Percentiles rank a stretch among this genome's conserved stretches.
Conservation (phyloP, 805 yeast species). For the Vanderwaltozyma polyspora region DNA sequence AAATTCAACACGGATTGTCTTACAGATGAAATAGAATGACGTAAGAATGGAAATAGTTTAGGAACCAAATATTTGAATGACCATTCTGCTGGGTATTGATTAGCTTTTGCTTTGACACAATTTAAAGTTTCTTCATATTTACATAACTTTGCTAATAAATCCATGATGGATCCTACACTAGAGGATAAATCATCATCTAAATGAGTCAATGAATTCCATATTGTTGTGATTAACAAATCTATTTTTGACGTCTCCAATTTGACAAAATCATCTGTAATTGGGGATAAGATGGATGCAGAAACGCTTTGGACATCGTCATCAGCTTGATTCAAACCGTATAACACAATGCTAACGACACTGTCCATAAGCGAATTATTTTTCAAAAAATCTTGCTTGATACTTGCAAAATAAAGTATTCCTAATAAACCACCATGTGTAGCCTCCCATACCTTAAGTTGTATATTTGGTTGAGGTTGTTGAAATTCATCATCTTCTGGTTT, state of each 20-base stretch:
- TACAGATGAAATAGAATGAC: slow-evolving; percentile 89
- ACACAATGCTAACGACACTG: slow-evolving; percentile 69
- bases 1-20: slow-evolving; percentile 81
- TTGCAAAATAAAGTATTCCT: slow-evolving; percentile 83
- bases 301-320: slow-evolving; percentile 97
- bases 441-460: slow-evolving; percentile 81
- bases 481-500: neutral
- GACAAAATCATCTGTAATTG: slow-evolving; percentile 85
- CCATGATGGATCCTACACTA: slow-evolving; percentile 93
- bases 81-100: slow-evolving; percentile 34
- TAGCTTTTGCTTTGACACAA: slow-evolving; percentile 54
- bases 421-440: slow-evolving; percentile 97
- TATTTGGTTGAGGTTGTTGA: too few species aligned
- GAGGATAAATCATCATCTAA: slow-evolving; percentile 89
- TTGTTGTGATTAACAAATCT: slow-evolving; percentile 44
- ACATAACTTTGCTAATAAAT: slow-evolving; percentile 77
- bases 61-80: slow-evolving; percentile 77
- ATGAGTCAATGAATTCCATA: slow-evolving; percentile 84
- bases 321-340: slow-evolving; percentile 67
- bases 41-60: slow-evolving; percentile 76
- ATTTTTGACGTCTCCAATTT: slow-evolving; percentile 40
- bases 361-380: slow-evolving; percentile 46
- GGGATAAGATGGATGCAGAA: slow-evolving; percentile 85
- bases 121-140: slow-evolving; percentile 68
- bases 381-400: slow-evolving; percentile 74